Base-by-base conservation (phyloP, 768 basidiomycete species). In the Agrocybe praecox region DNA sequence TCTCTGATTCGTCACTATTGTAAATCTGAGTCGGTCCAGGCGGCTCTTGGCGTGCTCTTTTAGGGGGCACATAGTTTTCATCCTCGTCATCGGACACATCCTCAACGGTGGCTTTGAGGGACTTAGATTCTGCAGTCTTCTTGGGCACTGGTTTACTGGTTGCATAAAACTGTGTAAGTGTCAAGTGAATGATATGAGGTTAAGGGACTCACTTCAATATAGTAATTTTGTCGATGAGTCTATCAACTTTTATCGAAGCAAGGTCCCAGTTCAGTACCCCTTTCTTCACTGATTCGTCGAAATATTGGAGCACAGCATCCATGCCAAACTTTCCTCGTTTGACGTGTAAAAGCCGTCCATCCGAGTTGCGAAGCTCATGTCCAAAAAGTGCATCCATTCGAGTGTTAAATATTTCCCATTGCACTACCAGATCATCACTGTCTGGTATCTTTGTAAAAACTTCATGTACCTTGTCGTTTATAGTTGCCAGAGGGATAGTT, bases 351-450 rank as follows among this genome's bases (percentile, higher is more conserved):
- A 55, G 33, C 8, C 36, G 61, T 2, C 54, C 32, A 19, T 42
- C 32, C 12, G 22, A 19, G 32, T 56, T 47, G 24, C 58, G 53
- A 14, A 55, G n/a, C 48, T 59, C 61, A 42, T 58, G 23, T 9
- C 58, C 49, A 29, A 62, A 62, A 8, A 62, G 46, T 8, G 42
- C 24, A 46, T 60, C 53, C 55, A 62, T 57, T 15, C 61, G 50
- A 11, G 51, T 33, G 29, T 62, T 58, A 42, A 62, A 62, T 15
- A 57, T 48, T n/a, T 49, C 46, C 49, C 55, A 60, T 21, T 49
- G 36, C 14, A 58, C 62, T 7, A 33, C 33, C 14, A 24, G 15
- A 32, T 56, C 32, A 0, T 50, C 29, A 26, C 56, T 49, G 14
- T 49, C 45, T 7, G 64, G 53, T 18, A 62, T 56, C 8, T 24